A percentile compares a stretch with the other conserved stretches of the same genome.
Conservation (phyloP, 768 basidiomycete genomes). For the Tulasnella sp. region DNA sequence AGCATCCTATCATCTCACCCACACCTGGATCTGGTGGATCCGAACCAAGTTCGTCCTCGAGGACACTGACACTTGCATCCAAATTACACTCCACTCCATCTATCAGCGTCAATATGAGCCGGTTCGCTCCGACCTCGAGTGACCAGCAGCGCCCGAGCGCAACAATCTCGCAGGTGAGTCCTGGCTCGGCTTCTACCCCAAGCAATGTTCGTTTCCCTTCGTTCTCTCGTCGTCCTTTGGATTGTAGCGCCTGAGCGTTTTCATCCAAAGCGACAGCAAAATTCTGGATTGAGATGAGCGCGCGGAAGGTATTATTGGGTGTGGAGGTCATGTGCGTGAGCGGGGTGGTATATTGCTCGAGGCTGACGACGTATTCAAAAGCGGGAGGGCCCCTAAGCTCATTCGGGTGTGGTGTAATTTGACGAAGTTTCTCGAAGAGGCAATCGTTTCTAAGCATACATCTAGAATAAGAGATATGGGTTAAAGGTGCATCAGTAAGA, state of each 20-base stretch:
- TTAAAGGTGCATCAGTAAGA: too few species aligned
- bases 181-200: background rate
- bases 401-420: too few species aligned
- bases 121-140: slow-evolving; percentile 7
- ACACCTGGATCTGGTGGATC: background rate
- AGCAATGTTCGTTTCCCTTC: background rate
- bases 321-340: too few species aligned
- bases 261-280: background rate
- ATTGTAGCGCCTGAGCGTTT: slow-evolving; percentile 2
- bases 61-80: background rate
- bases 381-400: too few species aligned
- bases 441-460: too few species aligned
- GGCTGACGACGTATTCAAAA: too few species aligned
- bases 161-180: background rate
- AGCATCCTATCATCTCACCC: too few species aligned
- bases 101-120: background rate
- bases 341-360: too few species aligned
- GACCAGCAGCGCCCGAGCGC: slow-evolving; percentile 6
- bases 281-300: background rate
- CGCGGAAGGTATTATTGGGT: background rate
- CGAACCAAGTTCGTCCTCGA: background rate
- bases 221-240: background rate
- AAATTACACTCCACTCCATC: background rate
- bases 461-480: too few species aligned
- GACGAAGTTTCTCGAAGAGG: too few species aligned